Evolutionary conservation across 345 rosid genomes (phyloP), one percentile per base, ranked within the genome.

Genomic region (Eucalyptus guilfoylei): DNA sequence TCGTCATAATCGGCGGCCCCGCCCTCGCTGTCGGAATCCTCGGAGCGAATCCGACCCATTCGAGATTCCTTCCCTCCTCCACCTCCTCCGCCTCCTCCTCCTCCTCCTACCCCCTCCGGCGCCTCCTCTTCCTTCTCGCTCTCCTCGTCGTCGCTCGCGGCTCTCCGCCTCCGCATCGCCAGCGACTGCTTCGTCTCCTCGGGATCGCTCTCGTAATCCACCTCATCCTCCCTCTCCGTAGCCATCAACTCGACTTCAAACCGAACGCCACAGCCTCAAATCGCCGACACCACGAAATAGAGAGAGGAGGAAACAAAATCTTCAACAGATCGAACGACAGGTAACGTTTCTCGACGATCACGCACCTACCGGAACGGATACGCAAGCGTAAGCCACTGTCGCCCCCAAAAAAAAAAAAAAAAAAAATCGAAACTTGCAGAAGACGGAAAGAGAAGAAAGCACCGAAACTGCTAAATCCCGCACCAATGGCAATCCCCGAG

Each of bases 91-190:
- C 88, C 14, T 55, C 92, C 76, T 90, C 88, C 17, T 40, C 90
- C 80, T 28, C 67, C 67, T 87, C 92, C 69, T 81, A 69, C 48
- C 60, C 88, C 93, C 69, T 90, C 88, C 19, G 48, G 90, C 87
- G 86, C 93, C 81, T 87, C 93, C 81, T 86, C 92, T 62, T 76
- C 80, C 48, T 50, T 76, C 92, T 86, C 94, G 49, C 86, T 94
- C n/a, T 95, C 97, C 90, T 97, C 99, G 17, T 97, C 99, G 86
- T 97, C 99, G 89, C 98, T 96, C n/a, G 99, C 94, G 16, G 92
- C 99, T 88, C 93, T 93, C 88, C 98, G 93, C 89, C 98, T 94
- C 89, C 98, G 91, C 93, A 95, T 93, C 14, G 92, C 95, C 89
- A 96, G 91, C 19, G 96, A 92, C 58, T 95, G 92, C 91, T 94